Evolutionary conservation across 2,329 filamentous ascomycete species (phyloP), one percentile per base, ranked within the genome.

Genomic region (Hypoxylon sp.): DNA sequence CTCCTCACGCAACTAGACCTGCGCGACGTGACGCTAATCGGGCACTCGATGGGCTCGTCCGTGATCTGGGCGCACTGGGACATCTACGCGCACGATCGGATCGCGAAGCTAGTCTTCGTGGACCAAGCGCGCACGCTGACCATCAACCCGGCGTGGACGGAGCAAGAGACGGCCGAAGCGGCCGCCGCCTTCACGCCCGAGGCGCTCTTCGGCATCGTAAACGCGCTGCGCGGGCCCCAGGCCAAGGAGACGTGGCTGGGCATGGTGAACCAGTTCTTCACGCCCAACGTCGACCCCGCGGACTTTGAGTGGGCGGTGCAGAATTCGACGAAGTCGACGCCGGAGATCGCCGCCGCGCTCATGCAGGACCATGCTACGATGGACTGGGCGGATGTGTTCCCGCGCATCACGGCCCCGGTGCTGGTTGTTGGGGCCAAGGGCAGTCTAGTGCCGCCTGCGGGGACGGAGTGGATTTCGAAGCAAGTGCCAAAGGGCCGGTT

Each of bases 31-130:
- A 73, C 73, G 63, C 67, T 81, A 10, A 68, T 80, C 54, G 79
- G 74, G 0, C 80, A 81, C 66, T 80, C 78, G 0, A 81, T 81
- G 75, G 80, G 79, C 10, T 74, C 71, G n/a, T 74, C 74, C 0
- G 63, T 80, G 2, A 64, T 73, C 2, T 80, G 78, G 78, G 76
- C 77, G 1, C 75, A 75, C 61, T 79, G 77, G 75, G 77, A 79
- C 56, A 56, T 76, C 33, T 80, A 75, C 58, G 57, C 74, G 6
- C 69, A 74, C 20, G 61, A 70, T 35, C 76, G 75, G 13, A 50
- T 79, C 40, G 17, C 42, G 14, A 73, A 72, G 30, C 61, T 81
- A 14, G 77, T 79, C 46, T 54, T 80, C 22, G 73, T 76, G 57
- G 79, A 81, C 62, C 74, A 80, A 51, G 64, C 76, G 0, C 56